Conservation (phyloP, 306 rosid genomes). For the Dryas octopetala region DNA sequence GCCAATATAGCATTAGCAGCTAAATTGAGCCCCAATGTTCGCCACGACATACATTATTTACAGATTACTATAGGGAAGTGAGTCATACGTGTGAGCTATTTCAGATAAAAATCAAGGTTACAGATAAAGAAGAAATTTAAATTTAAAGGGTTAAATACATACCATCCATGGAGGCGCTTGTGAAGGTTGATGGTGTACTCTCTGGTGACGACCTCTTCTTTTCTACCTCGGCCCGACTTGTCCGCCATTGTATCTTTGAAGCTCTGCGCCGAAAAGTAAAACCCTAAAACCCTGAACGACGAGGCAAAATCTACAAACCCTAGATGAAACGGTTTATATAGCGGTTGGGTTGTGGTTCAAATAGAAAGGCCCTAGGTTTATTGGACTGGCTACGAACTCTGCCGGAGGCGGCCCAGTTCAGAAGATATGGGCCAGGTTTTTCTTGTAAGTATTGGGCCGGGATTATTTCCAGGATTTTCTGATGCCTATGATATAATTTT, state of each 20-base stretch:
- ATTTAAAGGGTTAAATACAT: not conserved
- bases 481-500: too few species aligned
- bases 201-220: conserved; percentile 44
- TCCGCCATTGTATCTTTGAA: conserved; percentile 42
- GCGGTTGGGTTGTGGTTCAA: not conserved
- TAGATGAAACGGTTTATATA: not conserved
- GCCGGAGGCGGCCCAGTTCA: too few species aligned
- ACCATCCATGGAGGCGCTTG: conserved; percentile 54
- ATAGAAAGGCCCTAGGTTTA: not conserved
- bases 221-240: conserved; percentile 37
- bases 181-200: conserved; percentile 55
- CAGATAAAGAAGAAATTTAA: not conserved
- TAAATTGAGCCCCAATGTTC: not conserved
- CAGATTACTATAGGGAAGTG: not conserved
- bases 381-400: not conserved
- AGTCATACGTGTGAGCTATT: not conserved
- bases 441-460: not conserved
- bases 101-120: not conserved
- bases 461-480: too few species aligned
- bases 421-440: too few species aligned
- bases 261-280: conserved; percentile 6
- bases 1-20: not conserved
- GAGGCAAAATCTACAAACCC: not conserved
- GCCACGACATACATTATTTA: not conserved
- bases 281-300: conserved; percentile 16